Evolutionary conservation across 352 stramenopile species (phyloP), one percentile per base, ranked within the genome.

Genomic region (Globisporangium yorkense): DNA sequence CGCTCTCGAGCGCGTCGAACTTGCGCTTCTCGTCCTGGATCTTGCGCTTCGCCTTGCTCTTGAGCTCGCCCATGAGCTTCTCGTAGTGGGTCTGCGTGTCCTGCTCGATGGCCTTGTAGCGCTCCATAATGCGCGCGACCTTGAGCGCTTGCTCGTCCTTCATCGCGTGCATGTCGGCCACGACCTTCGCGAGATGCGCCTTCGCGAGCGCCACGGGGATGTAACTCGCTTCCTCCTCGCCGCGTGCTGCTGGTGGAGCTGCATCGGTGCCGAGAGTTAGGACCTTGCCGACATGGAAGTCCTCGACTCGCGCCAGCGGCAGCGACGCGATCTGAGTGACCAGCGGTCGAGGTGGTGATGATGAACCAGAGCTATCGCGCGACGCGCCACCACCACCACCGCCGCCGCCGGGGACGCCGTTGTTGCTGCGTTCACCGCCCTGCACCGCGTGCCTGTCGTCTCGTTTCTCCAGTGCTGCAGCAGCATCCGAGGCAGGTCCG

Each of bases 91-190:
- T 33, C 33, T 74, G 75, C 20, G 75, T 89, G 29, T 88, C 65
- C 12, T 65, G 62, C 56, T 92, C 84, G 45, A 92, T 78, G 5
- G 48, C 48, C 21, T 74, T 81, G 41, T 79, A 90, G 9, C 75
- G 58, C 12, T 72, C 70, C 8, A 89, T 55, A 53, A 94, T 87
- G 45, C 64, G 44, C 31, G 60, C 52, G 39, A 94, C 58, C 29
- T 76, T 75, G 45, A 69, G 54, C 1, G 75, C 59, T 35, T 92
- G 82, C 12, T 89, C 71, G 29, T 75, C 67, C 62, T 94, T 89
- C 71, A 92, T 84, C 43, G 62, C 47, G 62, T 87, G 81, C 80
- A 94, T 92, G 43, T 92, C 84, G 5, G 72, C 54, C 27, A 94
- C 84, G 4, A 91, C 84, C n/a, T 76, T 75, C 7, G 66, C 60